Evolutionary conservation across 139 green algal genomes (phyloP), one percentile per base, ranked within the genome.

Genomic region (Chlamydomonas sp.): DNA sequence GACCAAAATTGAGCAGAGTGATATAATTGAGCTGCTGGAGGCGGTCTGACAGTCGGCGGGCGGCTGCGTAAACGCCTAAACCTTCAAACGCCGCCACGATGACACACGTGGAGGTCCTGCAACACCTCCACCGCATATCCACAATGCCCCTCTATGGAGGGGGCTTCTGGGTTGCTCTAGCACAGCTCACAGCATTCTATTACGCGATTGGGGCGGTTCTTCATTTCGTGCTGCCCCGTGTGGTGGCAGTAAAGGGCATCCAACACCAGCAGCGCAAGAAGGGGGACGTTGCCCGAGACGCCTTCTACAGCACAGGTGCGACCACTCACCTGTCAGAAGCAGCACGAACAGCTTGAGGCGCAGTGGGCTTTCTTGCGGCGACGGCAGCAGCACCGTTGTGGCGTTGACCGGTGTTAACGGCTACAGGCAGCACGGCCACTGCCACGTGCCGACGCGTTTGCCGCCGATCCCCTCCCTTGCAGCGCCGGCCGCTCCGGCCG

Each of bases 101-200:
- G 31, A 31, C 73, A 59, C 5, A 8, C 2, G 10, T 49, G 18
- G 58, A 63, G 75, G 61, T 73, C 20, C 15, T 31, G 61, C 61
- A 63, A 20, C 61, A 49, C 59, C 83, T 72, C 15, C 49, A 10
- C 0, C 61, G 8, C 16, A 63, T 80, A 7, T 81, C 73, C 31
- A 14, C 80, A 1, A 2, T 66, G 57, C 90, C 88, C 0, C 86
- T 97, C 0, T 95, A 94, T 62, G 94, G 92, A 6, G 93, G 95
- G 4, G 95, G 94, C 59, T 96, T 96, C 63, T 66, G 78, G 60
- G 85, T 90, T 0, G 95, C 95, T 2, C 92, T 96, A 3, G 16
- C 80, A 49, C 93, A 96, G 87, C 80, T 93, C 1, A 72, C 74
- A 0, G 64, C 90, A 1, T 94, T 97, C 18, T 98, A 98, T 84